Base-by-base conservation (phyloP, 352 stramenopile species). In the Phytophthora tubulina region DNA sequence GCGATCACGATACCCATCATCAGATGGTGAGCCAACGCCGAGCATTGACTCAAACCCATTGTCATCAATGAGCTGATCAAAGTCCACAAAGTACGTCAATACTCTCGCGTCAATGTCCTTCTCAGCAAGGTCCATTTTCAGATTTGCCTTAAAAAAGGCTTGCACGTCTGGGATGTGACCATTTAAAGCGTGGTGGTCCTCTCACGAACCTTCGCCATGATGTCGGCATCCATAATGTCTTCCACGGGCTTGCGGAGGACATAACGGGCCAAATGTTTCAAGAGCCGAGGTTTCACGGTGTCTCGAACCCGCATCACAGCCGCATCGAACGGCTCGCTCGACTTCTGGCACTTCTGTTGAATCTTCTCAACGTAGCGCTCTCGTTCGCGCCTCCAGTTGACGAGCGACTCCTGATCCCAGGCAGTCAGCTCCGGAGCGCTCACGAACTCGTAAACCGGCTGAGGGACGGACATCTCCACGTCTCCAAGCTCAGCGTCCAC, bases 351-450 rank as follows among this genome's bases (percentile, higher is more conserved):
- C 41, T 62, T 60, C 21, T 77, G 54, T 50, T 54, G 45, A 51
- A 73, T 68, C 30, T 73, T 69, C 31, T 57, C 41, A 46, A 59
- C 70, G 49, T 69, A 77, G 39, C 50, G 56, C 39, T 67, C 45
- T 45, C 62, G 21, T 13, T 65, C 45, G 38, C 62, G 21, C 14
- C 10, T 39, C 38, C 63, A 73, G 4, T 64, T 64, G 39, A 76
- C 60, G 11, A 73, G 50, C 32, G 55, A 63, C 17, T 54, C 50
- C 51, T 64, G 56, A 21, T 72, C 63, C 54, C 55, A 76, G 31
- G 42, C 38, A 32, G 41, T 50, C 30, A 78, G n/a, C 63, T 60
- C 33, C 9, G 59, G 53, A 17, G 65, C 56, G 15, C 56, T 59
- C 21, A 75, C 61, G 21, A 68, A 67, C 61, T 67, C 55, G 50